Evolutionary conservation across 257 asterid genomes (phyloP).

Genomic region (Solanum phureja): DNA sequence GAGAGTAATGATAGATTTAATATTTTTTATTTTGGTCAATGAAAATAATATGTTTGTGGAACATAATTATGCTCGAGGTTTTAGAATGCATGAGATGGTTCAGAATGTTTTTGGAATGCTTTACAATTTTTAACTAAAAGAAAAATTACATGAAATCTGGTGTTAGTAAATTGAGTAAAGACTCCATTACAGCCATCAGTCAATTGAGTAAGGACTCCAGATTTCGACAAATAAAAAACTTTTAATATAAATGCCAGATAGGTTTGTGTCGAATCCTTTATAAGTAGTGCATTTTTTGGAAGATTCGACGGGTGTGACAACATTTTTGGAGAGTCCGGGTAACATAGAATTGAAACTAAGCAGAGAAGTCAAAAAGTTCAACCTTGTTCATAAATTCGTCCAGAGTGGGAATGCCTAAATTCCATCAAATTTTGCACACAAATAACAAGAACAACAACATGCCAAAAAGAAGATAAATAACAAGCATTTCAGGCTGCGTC

Average conservation of each 20-base stretch:
- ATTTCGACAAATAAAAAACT: not conserved
- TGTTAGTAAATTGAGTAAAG: too few species aligned
- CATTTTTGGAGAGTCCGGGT: too few species aligned
- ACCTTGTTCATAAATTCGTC: constrained; percentile 71
- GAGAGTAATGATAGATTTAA: not conserved
- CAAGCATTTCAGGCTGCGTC: not conserved
- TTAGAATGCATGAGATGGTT: not conserved
- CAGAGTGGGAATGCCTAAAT: constrained; percentile 56
- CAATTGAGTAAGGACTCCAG: not conserved
- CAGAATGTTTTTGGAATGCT: too few species aligned
- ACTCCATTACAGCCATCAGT: not conserved
- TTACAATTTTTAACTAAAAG: too few species aligned
- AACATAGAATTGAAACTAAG: not conserved
- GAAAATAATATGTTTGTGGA: too few species aligned
- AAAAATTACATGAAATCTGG: too few species aligned
- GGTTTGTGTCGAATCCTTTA: too few species aligned
- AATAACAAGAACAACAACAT: not conserved
- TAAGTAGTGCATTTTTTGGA: too few species aligned
- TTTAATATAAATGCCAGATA: not conserved
- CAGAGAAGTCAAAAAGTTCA: not conserved
- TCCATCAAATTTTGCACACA: constrained; percentile 6
- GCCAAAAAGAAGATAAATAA: not conserved
- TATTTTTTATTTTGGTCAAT: too few species aligned
- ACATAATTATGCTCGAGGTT: not conserved
- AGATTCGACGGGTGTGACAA: too few species aligned